phyloP scores from a whole-genome alignment of 805 yeast species.

The Metschnikowia aberdeeniae region DNA sequence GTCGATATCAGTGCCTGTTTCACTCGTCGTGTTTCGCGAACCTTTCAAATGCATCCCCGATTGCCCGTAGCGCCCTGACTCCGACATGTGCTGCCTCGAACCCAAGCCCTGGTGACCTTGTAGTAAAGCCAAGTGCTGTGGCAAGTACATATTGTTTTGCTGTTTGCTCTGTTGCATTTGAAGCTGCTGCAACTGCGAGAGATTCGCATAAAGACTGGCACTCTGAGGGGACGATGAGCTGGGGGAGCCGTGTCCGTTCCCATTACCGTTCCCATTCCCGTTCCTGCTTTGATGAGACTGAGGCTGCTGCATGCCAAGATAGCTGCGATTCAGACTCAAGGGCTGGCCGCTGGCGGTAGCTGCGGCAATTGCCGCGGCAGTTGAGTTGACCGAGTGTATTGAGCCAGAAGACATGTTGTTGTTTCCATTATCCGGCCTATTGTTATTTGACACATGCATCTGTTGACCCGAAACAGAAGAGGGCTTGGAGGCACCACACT shows the following conservation, averaged over 20 bases:
- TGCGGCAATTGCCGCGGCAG: constrained; percentile 46
- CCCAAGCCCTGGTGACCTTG: constrained; percentile 10
- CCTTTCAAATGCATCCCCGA: constrained; percentile 1
- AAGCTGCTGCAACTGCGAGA: constrained; percentile 18
- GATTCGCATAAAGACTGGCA: constrained; percentile 16
- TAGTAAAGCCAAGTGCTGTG: constrained; percentile 22
- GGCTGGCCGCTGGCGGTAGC: constrained; percentile 48
- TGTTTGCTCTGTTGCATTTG: constrained; percentile 19
- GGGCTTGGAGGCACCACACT: constrained; percentile 76
- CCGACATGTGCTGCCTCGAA: constrained; percentile 13
- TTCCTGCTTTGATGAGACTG: constrained; percentile 25
- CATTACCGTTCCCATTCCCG: constrained; percentile 2
- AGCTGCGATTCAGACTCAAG: constrained; percentile 30
- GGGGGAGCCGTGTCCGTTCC: constrained; percentile 4
- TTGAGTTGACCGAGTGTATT: constrained; percentile 33
- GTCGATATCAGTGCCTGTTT: not conserved
- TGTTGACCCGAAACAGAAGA: constrained; percentile 23
- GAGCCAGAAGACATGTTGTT: constrained; percentile 1
- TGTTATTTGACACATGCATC: constrained; percentile 3
- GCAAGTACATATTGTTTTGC: constrained; percentile 15
- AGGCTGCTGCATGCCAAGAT: constrained; percentile 33
- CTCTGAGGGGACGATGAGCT: constrained; percentile 12
- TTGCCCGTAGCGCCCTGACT: constrained; percentile 7
- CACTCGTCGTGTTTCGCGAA: not conserved
- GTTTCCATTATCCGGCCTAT: constrained; percentile 8